phyloP scores from a whole-genome alignment of 2,329 filamentous ascomycete genomes.

The Erysiphe pisi region DNA sequence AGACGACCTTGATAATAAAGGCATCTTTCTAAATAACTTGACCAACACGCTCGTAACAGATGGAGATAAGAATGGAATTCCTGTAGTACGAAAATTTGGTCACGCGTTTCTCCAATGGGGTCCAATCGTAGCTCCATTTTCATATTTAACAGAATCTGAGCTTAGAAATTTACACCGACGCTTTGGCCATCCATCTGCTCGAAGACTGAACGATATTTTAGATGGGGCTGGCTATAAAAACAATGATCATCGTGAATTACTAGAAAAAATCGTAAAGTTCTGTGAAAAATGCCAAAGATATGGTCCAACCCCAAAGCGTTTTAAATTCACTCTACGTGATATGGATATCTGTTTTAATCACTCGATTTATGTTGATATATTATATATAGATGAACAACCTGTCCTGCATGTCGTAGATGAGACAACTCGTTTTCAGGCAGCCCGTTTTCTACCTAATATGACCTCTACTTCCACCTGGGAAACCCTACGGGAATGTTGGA shows the following conservation, averaged over 20 bases:
- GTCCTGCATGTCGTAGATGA: not conserved
- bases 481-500: not conserved
- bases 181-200: slow-evolving; percentile 9
- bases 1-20: slow-evolving; percentile 14
- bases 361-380: not conserved
- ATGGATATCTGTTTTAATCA: not conserved
- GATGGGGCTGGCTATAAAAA: not conserved
- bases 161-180: slow-evolving; percentile 4
- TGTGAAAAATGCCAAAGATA: not conserved
- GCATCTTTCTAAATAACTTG: not conserved
- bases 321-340: not conserved
- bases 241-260: not conserved
- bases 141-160: slow-evolving; percentile 17
- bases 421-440: not conserved
- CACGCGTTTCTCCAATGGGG: slow-evolving; percentile 19
- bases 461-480: not conserved
- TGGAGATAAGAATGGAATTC: not conserved
- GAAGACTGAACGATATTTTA: not conserved
- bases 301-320: not conserved
- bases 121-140: not conserved
- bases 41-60: not conserved
- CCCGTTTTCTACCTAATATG: not conserved
- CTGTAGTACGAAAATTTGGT: slow-evolving; percentile 14
- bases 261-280: not conserved
- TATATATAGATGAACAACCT: not conserved